phyloP scores from a whole-genome alignment of 2,329 filamentous ascomycete genomes.

The Aureobasidium subglaciale region DNA sequence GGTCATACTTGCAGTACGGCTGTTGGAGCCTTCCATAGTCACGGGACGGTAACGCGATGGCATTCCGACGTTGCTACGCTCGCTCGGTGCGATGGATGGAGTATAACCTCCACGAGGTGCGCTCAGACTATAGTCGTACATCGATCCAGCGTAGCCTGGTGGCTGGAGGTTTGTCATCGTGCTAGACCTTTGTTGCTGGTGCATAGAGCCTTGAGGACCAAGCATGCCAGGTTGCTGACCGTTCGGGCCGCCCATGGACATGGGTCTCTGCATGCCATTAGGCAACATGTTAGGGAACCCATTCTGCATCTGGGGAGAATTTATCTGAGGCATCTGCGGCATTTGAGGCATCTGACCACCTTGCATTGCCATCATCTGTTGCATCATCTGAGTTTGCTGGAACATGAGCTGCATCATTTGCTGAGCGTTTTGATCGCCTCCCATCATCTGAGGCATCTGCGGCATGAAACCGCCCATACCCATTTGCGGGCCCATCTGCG shows the following conservation, averaged over 20 bases:
- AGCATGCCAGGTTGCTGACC: conserved; percentile 64
- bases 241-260: conserved; percentile 34
- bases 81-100: conserved; percentile 87
- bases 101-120: conserved; percentile 56
- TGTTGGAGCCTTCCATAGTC: conserved; percentile 32
- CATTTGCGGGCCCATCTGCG: conserved; percentile 24
- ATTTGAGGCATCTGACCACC: conserved; percentile 24
- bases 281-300: conserved; percentile 3
- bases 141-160: conserved; percentile 29
- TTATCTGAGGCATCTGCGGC: conserved; percentile 17
- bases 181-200: conserved; percentile 27
- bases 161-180: conserved; percentile 21
- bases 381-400: conserved; percentile 34
- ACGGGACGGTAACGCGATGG: conserved; percentile 88
- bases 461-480: conserved; percentile 17
- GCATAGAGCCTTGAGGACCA: conserved; percentile 37
- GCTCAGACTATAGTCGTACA: conserved; percentile 34
- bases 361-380: conserved; percentile 33
- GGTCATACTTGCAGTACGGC: conserved; percentile 35
- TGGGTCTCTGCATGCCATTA: conserved; percentile 23
- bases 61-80: conserved; percentile 87
- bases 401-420: conserved; percentile 34
- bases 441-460: conserved; percentile 8
- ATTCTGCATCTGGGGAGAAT: conserved; percentile 11
- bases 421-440: conserved; percentile 17